Conservation (phyloP, 768 basidiomycete species). For the Tulasnella sp. region DNA sequence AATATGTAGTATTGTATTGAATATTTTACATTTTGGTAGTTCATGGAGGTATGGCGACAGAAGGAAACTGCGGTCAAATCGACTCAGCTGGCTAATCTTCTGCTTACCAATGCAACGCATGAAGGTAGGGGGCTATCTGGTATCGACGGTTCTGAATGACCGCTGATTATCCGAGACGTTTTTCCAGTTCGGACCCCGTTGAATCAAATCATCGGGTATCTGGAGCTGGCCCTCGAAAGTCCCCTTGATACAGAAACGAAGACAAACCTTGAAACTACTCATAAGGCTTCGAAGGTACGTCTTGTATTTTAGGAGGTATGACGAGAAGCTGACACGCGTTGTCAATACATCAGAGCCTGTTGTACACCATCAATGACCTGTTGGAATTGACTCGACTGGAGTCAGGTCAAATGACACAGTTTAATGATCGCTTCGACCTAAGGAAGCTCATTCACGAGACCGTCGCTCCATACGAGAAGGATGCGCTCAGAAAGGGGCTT, state of each 20-base stretch:
- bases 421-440: conserved; percentile 68
- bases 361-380: conserved; percentile 78
- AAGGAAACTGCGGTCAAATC: conserved; percentile 64
- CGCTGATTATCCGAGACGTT: background rate
- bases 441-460: conserved; percentile 51
- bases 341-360: conserved; percentile 40
- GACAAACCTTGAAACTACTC: conserved; percentile 59
- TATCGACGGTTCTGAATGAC: conserved; percentile 3
- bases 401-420: conserved; percentile 60
- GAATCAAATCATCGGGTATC: conserved; percentile 75
- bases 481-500: conserved; percentile 52
- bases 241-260: conserved; percentile 61
- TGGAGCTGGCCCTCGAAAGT: conserved; percentile 72
- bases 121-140: conserved; percentile 52
- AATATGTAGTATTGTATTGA: background rate
- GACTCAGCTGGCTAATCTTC: conserved; percentile 59
- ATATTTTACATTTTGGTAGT: conserved; percentile 33
- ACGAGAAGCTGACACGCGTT: background rate
- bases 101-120: conserved; percentile 74
- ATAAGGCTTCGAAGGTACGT: conserved; percentile 60
- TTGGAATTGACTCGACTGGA: conserved; percentile 71
- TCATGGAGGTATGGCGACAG: conserved; percentile 79
- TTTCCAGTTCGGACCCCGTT: conserved; percentile 56
- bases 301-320: background rate
- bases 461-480: conserved; percentile 48